A percentile compares a stretch with the other conserved stretches of the same genome.
phyloP scores from a whole-genome alignment of 2,329 filamentous ascomycete genomes.

The Scedosporium minutisporum region DNA sequence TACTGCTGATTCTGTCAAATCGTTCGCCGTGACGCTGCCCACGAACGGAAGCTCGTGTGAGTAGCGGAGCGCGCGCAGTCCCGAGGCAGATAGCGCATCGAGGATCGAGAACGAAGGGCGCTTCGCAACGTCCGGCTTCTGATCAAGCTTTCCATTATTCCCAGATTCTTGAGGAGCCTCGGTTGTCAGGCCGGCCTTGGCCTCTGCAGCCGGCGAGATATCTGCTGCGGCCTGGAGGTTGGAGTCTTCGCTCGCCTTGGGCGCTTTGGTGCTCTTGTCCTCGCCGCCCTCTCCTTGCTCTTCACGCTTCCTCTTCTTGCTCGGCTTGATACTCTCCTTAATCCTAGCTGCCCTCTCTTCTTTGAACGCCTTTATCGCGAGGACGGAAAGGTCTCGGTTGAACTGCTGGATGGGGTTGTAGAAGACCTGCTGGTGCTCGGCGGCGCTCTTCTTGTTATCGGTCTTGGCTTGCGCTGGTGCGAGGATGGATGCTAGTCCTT shows the following conservation, averaged over 20 bases:
- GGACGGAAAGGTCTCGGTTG: constrained; percentile 87
- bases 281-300: constrained; percentile 37
- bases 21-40: constrained; percentile 79
- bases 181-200: constrained; percentile 2
- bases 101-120: constrained; percentile 65
- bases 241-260: constrained; percentile 11
- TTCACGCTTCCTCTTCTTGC: constrained; percentile 31
- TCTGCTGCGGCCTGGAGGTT: background rate
- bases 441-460: constrained; percentile 34
- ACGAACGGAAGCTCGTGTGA: constrained; percentile 81
- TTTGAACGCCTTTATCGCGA: constrained; percentile 84
- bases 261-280: constrained; percentile 25
- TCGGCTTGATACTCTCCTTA: constrained; percentile 7
- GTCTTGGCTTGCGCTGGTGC: constrained; percentile 37
- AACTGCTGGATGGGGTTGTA: constrained; percentile 99
- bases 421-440: constrained; percentile 64
- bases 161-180: background rate
- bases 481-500: constrained; percentile 48
- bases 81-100: constrained; percentile 89
- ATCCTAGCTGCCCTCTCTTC: constrained; percentile 42
- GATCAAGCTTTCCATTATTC: background rate
- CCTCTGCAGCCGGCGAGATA: constrained; percentile 5
- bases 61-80: constrained; percentile 82
- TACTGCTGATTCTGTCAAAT: constrained; percentile 69
- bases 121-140: constrained; percentile 14